Evolutionary conservation across 2,329 filamentous ascomycete species (phyloP), one percentile per base, ranked within the genome.

Genomic region (Trichoderma endophyticum): DNA sequence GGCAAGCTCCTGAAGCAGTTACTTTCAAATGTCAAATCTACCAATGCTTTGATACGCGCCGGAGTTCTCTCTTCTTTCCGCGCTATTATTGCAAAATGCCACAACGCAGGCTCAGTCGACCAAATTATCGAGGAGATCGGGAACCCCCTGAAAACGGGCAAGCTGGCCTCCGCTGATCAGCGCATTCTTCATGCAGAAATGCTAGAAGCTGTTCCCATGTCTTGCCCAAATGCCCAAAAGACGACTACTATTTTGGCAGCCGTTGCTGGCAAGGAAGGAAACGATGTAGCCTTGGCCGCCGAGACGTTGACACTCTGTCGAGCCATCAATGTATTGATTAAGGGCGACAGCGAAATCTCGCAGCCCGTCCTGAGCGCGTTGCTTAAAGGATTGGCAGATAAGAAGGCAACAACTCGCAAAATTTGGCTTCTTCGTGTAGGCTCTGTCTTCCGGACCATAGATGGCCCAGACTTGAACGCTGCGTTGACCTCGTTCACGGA

Each of bases 1-100:
- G 85, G 86, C 30, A 92, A 92, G 73, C 86, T 99, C 43, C 82
- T 97, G 48, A 98, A 97, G 80, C 93, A 94, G 6, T 84, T 99
- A 14, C 83, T 98, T n/a, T 91, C 94, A 54, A 97, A 94, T 79
- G 86, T 95, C 80, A 98, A 97, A 81, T 98, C 96, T 1, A 95
- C 92, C 78, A 98, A 97, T 80, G 84, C 89, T 15, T 82, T 82
- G 3, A 93, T 98, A 73, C 91, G 95, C 71, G 88, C 88, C 73
- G 94, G 94, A 28, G 92, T 93, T 9, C 83, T 95, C 26, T 86
- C 87, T 51, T 92, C 92, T 8, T 97, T 98, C 80, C 86, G 87
- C 74, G 87, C 88, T 11, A 84, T 95, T n/a, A 88, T 93, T 34
- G 80, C 83, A 56, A 87, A 88, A 75, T 92, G 89, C 75, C 79